Base-by-base conservation (phyloP, 75 land plant genomes). In the Azolla pinnata region DNA sequence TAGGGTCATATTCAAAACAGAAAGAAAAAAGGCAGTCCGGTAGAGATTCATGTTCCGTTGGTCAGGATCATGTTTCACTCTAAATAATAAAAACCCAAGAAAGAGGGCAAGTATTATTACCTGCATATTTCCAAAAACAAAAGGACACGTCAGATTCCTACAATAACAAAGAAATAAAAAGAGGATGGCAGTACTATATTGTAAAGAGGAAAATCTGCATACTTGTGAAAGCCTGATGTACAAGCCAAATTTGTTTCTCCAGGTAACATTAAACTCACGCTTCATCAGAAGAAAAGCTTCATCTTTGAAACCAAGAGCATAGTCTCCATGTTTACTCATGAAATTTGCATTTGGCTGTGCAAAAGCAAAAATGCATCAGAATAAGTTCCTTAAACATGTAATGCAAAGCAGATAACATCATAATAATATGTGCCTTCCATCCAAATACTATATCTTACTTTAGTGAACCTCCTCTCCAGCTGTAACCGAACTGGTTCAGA, bases 401-500 rank as follows among this genome's bases (percentile, higher is more conserved):
- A n/a, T n/a, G n/a, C n/a, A n/a, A n/a, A n/a, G n/a, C n/a, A n/a
- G n/a, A n/a, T n/a, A n/a, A n/a, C n/a, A n/a, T n/a, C n/a, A n/a
- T n/a, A n/a, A n/a, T n/a, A n/a, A n/a, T n/a, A n/a, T n/a, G n/a
- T n/a, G n/a, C n/a, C n/a, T n/a, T n/a, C n/a, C n/a, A n/a, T n/a
- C n/a, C n/a, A n/a, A n/a, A n/a, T n/a, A n/a, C n/a, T n/a, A n/a
- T 52, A 31, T 24, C 55, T 35, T 20, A 53, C 57, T 34, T 35
- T 21, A 23, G 2, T 55, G 29, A 67, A 67, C 18, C 54, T 51
- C 42, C 69, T 48, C 62, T 67, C 62, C 62, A 67, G 47, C 45
- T 67, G 69, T 54, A 67, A 59, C 0, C 69, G 69, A 20, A 67
- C 62, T 20, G 69, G 69, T 31, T 67, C 69, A 33, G 42, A 51